Evolutionary conservation across 495 filamentous ascomycete species (phyloP).

Genomic region (Talaromyces ruber): DNA sequence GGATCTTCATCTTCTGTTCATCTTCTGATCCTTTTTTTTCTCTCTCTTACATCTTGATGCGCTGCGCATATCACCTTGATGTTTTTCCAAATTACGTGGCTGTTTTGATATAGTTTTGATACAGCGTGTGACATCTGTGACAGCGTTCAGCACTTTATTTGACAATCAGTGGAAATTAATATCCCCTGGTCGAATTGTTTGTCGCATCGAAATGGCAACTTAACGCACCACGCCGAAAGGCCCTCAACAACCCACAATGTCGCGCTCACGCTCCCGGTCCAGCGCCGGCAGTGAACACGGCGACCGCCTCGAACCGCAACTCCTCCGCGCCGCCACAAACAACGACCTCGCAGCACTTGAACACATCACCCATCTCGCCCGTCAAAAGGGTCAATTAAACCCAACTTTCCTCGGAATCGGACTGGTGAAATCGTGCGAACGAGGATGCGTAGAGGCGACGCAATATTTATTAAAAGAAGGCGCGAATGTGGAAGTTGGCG

Average conservation of each 20-base stretch:
- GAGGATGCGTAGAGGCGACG: constrained; percentile 31
- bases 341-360: constrained; percentile 28
- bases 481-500: constrained; percentile 32
- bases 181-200: neutral
- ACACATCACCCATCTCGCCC: constrained; percentile 29
- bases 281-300: constrained; percentile 31
- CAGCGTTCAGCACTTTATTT: neutral
- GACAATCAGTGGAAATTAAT: neutral
- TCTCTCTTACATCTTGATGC: no score
- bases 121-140: neutral
- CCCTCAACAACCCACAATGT: neutral
- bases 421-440: constrained; percentile 41
- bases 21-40: no score
- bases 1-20: neutral
- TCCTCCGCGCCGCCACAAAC: constrained; percentile 42
- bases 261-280: constrained; percentile 26
- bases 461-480: constrained; percentile 37
- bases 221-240: neutral
- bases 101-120: neutral
- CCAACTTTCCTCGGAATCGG: constrained; percentile 44
- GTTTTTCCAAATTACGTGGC: no score
- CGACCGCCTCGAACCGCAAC: constrained; percentile 42
- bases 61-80: neutral
- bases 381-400: constrained; percentile 31
- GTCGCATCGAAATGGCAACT: neutral